Conservation (phyloP, 805 yeast genomes). For the Candida montana region DNA sequence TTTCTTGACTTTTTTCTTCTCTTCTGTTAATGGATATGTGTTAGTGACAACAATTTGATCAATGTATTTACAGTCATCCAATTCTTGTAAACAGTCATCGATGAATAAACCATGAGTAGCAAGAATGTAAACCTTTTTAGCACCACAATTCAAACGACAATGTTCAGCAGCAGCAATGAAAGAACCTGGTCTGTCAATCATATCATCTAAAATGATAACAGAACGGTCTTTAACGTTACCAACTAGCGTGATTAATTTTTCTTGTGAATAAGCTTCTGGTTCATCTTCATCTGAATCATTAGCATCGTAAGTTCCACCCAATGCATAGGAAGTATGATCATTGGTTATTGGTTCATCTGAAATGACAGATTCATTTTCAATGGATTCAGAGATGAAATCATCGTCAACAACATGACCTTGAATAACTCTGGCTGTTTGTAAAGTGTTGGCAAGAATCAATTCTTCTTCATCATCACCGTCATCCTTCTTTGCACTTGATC, state of each 20-base stretch:
- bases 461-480: constrained; percentile 54
- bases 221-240: constrained; percentile 92
- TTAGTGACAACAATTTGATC: constrained; percentile 93
- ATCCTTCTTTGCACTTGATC: constrained; percentile 40
- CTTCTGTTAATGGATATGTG: constrained; percentile 83
- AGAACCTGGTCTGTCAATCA: constrained; percentile 92
- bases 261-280: constrained; percentile 40
- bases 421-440: constrained; percentile 93
- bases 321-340: constrained; percentile 44
- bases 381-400: constrained; percentile 44
- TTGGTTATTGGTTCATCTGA: constrained; percentile 24
- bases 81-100: constrained; percentile 75
- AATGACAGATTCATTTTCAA: constrained; percentile 27
- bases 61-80: constrained; percentile 74
- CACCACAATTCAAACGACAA: constrained; percentile 92
- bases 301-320: constrained; percentile 79
- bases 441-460: constrained; percentile 66
- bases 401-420: constrained; percentile 97
- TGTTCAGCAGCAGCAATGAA: constrained; percentile 98
- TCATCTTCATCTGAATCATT: constrained; percentile 83
- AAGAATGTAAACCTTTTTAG: constrained; percentile 79
- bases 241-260: constrained; percentile 89
- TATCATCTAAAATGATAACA: constrained; percentile 92
- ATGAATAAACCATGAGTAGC: constrained; percentile 96
- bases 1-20: constrained; percentile 56